These are phyloP conservation scores for Coemansia sp. DNA, from an alignment of 192 early-diverging fungal species.

Conservation along the genomic window DNA sequence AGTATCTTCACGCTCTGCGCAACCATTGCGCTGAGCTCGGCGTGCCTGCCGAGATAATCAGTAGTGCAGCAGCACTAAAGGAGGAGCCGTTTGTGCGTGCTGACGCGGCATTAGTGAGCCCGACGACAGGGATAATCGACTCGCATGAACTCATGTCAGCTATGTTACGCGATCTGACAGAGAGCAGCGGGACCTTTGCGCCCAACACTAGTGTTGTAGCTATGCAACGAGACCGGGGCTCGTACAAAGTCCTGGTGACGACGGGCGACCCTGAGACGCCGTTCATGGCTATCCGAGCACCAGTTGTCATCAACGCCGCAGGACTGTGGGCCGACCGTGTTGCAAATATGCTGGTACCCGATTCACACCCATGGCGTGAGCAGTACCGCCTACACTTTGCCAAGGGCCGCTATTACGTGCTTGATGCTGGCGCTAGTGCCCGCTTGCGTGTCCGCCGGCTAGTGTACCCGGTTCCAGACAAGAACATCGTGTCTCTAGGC, in stretches of 20 bases:
- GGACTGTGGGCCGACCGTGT: constrained; percentile 72
- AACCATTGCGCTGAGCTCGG: constrained; percentile 58
- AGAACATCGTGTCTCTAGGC: constrained; percentile 67
- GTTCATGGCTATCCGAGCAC: constrained; percentile 55
- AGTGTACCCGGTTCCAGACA: constrained; percentile 78
- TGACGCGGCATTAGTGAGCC: constrained; percentile 59
- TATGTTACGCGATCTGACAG: constrained; percentile 55
- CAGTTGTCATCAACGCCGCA: constrained; percentile 72
- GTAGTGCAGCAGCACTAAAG: constrained; percentile 23
- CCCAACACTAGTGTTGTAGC: constrained; percentile 51
- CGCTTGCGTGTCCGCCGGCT: constrained; percentile 55
- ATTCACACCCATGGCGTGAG: constrained; percentile 17
- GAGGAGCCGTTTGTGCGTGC: constrained; percentile 66
- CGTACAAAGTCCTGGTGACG: constrained; percentile 55
- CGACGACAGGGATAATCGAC: constrained; percentile 82
- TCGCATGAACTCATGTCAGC: constrained; percentile 67
- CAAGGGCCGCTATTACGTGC: constrained; percentile 79
- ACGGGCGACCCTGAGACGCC: constrained; percentile 45
- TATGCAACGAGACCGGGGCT: constrained; percentile 34
- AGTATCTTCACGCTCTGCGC: constrained; percentile 56
- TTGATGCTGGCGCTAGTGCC: constrained; percentile 24
- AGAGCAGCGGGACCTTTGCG: constrained; percentile 59
- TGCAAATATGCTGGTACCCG: constrained; percentile 44
- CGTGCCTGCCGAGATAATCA: constrained; percentile 56
- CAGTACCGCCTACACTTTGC: constrained; percentile 67